phyloP scores from a whole-genome alignment of 352 stramenopile genomes.

The Halophytophthora batemanensis region DNA sequence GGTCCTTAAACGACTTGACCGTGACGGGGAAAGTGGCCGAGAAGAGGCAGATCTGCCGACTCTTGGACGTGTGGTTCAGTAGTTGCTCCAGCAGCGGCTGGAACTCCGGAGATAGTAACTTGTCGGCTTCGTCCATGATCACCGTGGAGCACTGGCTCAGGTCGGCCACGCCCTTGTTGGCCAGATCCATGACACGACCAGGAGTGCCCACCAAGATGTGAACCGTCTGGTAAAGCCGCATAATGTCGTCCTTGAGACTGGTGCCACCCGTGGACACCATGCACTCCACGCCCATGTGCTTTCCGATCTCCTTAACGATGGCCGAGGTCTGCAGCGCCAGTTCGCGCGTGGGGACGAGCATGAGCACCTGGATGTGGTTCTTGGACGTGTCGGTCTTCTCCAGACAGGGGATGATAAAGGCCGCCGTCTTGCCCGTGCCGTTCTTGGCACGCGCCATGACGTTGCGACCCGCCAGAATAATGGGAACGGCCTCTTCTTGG shows the following conservation, averaged over 20 bases:
- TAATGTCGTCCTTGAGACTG: conserved; percentile 99
- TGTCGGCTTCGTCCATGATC: conserved; percentile 99
- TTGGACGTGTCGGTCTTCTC: conserved; percentile 98
- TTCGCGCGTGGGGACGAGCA: conserved; percentile 98
- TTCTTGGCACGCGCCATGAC: conserved; percentile 99
- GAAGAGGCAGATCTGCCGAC: conserved; percentile 99
- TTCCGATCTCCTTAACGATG: conserved; percentile 98
- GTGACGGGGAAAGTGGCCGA: conserved; percentile 99
- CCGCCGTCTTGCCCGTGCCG: conserved; percentile 99
- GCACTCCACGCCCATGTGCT: conserved; percentile 96
- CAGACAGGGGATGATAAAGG: conserved; percentile 99
- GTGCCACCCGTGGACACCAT: conserved; percentile 99
- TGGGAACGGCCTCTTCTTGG: conserved; percentile 99
- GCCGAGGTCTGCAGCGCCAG: conserved; percentile 98
- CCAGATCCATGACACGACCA: conserved; percentile 97
- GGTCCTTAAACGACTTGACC: conserved; percentile 99
- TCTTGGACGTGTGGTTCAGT: conserved; percentile 90
- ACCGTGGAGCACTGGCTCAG: conserved; percentile 96
- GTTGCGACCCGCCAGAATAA: conserved; percentile 97
- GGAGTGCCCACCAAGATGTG: conserved; percentile 99
- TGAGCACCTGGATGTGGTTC: conserved; percentile 98
- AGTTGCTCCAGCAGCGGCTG: conserved; percentile 98
- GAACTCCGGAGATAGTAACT: conserved; percentile 98
- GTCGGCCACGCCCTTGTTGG: conserved; percentile 97
- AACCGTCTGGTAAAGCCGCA: conserved; percentile 99